Evolutionary conservation across 2,329 filamentous ascomycete species (phyloP), one percentile per base, ranked within the genome.

Genomic region (Falciphora oryzae): DNA sequence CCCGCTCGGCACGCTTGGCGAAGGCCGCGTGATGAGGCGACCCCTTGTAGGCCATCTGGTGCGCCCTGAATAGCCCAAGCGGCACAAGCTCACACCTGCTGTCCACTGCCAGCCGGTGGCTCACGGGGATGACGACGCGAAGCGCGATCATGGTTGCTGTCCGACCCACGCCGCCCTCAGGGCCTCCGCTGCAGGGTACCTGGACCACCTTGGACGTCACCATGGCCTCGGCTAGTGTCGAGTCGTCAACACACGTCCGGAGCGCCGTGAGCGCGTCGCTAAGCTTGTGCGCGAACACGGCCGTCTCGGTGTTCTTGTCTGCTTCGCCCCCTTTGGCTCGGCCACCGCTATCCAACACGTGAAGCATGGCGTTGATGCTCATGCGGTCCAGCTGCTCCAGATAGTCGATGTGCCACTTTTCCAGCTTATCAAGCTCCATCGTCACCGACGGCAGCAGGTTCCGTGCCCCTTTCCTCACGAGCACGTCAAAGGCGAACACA

Each of bases 401-500:
- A 67, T 88, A 80, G 2, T 82, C 79, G 11, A 81, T 66, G 60
- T 90, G 86, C 73, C 80, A 82, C 3, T 79, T 70, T 61, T 86
- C 80, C 1, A 91, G 76, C 0, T 76, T 75, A 16, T 86, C 80
- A 1, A 91, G 76, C 0, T 76, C 75, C 65, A 91, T 71, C 25
- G 81, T 79, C 59, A 84, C 77, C 1, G 83, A 83, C 1, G 89
- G 89, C 0, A 91, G 78, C 62, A 88, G 77, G 67, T 88, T 86
- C 27, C 81, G 81, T 8, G 81, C 78, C 8, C 80, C 78, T 59
- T 80, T 83, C 62, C 81, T 79, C 25, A 87, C 87, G 18, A 90
- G 76, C 7, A 91, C 79, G 67, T 90, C 85, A 67, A 89, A 90
- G 8, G 85, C 85, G 65, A 80, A 78, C 60, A 76, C 77, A 44